Conservation (phyloP, 2,329 filamentous ascomycete genomes). For the Penicillium sumatraense region DNA sequence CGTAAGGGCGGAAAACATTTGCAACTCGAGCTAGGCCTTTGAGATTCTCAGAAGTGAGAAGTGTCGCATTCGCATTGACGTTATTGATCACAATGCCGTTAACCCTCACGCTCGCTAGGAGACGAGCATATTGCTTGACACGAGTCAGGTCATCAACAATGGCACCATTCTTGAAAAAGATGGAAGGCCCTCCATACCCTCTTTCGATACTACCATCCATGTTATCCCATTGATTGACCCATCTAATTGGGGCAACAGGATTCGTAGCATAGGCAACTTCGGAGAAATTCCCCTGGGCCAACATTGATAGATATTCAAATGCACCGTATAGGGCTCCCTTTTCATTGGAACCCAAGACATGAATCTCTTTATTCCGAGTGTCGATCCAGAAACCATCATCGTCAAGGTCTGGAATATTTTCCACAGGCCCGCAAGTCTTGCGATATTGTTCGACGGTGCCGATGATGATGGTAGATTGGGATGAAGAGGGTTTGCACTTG, state of each 20-base stretch:
- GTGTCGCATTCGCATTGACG: conserved; percentile 68
- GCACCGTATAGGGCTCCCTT: conserved; percentile 71
- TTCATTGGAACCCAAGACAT: conserved; percentile 58
- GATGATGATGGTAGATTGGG: conserved; percentile 27
- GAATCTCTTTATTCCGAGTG: conserved; percentile 51
- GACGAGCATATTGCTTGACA: conserved; percentile 65
- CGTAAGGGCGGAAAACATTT: conserved; percentile 69
- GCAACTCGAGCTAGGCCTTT: conserved; percentile 66
- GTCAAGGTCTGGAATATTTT: conserved; percentile 31
- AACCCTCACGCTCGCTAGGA: conserved; percentile 68
- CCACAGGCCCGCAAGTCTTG: conserved; percentile 22
- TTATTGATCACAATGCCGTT: conserved; percentile 74
- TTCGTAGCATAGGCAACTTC: conserved; percentile 56
- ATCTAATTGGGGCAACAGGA: conserved; percentile 66
- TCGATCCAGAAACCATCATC: conserved; percentile 64
- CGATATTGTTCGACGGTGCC: conserved; percentile 39
- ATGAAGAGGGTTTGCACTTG: conserved; percentile 21
- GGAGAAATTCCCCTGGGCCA: conserved; percentile 64
- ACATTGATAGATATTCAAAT: conserved; percentile 68
- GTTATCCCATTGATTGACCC: conserved; percentile 77
- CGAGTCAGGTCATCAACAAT: conserved; percentile 65
- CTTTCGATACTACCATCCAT: conserved; percentile 69
- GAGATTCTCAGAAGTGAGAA: conserved; percentile 62
- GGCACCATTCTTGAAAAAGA: conserved; percentile 66
- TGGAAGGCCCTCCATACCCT: conserved; percentile 69